phyloP scores from a whole-genome alignment of 805 yeast genomes.

The Candida schatavii region DNA sequence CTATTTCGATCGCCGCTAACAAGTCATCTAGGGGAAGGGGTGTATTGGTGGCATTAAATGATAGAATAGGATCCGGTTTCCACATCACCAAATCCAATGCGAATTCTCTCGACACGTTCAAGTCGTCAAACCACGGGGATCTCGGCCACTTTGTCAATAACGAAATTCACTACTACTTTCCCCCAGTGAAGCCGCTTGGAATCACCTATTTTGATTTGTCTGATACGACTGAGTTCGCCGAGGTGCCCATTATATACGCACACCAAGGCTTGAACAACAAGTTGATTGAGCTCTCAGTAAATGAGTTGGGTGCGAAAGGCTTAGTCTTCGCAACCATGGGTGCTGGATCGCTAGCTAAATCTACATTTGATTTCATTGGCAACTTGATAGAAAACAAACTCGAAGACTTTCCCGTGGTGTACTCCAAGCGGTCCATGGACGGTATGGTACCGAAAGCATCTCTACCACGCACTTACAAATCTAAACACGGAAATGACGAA shows the following conservation, averaged over 20 bases:
- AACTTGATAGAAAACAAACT: slow-evolving; percentile 32
- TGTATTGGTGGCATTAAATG: slow-evolving; percentile 62
- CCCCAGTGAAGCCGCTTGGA: slow-evolving; percentile 58
- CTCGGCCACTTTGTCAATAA: slow-evolving; percentile 68
- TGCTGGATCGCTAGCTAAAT: slow-evolving; percentile 60
- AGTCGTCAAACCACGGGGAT: slow-evolving; percentile 65
- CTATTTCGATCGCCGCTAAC: slow-evolving; percentile 60
- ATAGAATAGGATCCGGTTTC: slow-evolving; percentile 66
- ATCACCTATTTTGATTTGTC: slow-evolving; percentile 39
- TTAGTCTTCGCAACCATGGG: slow-evolving; percentile 69
- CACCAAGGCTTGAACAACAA: slow-evolving; percentile 58
- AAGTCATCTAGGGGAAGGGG: slow-evolving; percentile 54
- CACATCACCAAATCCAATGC: slow-evolving; percentile 71
- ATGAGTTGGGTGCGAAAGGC: slow-evolving; percentile 47
- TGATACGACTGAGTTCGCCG: slow-evolving; percentile 28
- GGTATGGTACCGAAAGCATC: slow-evolving; percentile 64
- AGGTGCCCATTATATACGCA: slow-evolving; percentile 56
- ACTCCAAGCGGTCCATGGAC: slow-evolving; percentile 66
- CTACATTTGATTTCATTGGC: slow-evolving; percentile 44
- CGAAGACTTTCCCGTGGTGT: slow-evolving; percentile 56
- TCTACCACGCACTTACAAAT: slow-evolving; percentile 26
- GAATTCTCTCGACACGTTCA: slow-evolving; percentile 67
- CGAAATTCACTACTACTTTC: slow-evolving; percentile 61
- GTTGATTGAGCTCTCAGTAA: slow-evolving; percentile 45
- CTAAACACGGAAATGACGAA: neutral